phyloP scores from a whole-genome alignment of 2,329 filamentous ascomycete genomes.

The Ceratocystiopsis minuta region DNA sequence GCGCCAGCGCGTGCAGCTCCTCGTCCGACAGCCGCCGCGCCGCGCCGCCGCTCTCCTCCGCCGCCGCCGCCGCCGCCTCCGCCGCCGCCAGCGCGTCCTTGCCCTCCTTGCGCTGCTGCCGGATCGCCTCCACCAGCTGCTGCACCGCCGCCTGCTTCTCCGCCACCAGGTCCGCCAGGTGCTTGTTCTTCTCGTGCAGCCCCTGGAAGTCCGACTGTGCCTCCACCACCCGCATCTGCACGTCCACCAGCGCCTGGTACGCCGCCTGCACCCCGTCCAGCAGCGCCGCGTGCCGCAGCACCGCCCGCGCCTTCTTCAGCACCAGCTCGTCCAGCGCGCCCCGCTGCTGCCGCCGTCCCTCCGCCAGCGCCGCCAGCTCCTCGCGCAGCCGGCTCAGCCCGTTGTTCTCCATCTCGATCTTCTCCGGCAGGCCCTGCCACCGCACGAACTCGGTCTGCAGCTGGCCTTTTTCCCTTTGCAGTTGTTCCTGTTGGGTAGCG shows the following conservation, averaged over 20 bases:
- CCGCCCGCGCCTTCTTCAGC: conserved; percentile 35
- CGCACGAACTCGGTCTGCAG: conserved; percentile 48
- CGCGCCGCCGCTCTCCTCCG: conserved; percentile 20
- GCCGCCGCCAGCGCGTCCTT: conserved; percentile 18
- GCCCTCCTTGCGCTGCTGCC: conserved; percentile 18
- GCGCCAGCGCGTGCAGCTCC: conserved; percentile 23
- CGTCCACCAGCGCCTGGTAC: conserved; percentile 48
- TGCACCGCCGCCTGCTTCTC: conserved; percentile 23
- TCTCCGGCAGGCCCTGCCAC: conserved; percentile 50
- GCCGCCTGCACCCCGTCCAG: conserved; percentile 44
- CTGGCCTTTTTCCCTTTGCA: conserved; percentile 45
- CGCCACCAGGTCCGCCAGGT: conserved; percentile 36
- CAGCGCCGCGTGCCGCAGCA: conserved; percentile 34
- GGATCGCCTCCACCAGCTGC: conserved; percentile 22
- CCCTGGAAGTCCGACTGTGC: conserved; percentile 61
- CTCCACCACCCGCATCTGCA: conserved; percentile 56
- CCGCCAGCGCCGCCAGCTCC: conserved; percentile 13
- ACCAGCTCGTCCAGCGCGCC: conserved; percentile 30
- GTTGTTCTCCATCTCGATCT: conserved; percentile 31
- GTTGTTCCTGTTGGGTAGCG: conserved; percentile 21
- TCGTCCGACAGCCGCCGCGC: conserved; percentile 13
- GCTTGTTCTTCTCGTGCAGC: conserved; percentile 46
- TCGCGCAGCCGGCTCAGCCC: conserved; percentile 15
- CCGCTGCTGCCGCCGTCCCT: conserved; percentile 19
- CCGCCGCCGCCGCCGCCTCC: conserved; percentile 13